Evolutionary conservation across 805 yeast genomes (phyloP), one percentile per base, ranked within the genome.

Genomic region (Pichia manshurica): DNA sequence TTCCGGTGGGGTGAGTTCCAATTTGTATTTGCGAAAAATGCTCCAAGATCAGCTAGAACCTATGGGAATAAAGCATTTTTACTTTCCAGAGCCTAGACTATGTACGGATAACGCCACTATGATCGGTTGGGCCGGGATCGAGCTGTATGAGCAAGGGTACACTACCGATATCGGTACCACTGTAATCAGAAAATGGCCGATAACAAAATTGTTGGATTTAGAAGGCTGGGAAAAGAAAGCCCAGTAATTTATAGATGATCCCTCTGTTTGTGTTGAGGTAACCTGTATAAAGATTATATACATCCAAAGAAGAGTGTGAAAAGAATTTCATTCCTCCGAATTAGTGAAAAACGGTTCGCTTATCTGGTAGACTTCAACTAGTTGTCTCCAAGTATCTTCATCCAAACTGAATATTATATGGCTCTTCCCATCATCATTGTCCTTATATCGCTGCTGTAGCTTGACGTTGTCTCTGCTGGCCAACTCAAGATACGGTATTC

Each of bases 121-220:
- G 99, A 93, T 93, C 45, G 99, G 96, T 1, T 87, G 95, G 81
- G 96, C 98, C 0, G 99, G 97, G 0, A 87, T 91, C 8, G 96
- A 91, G 62, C 66, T 90, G 17, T 84, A 69, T 60, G 96, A 89
- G 60, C 55, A 61, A 16, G 73, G 75, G 5, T 61, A 66, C 17
- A 67, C 72, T 12, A 77, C 89, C 0, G 75, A 72, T 5, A 56
- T 85, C 37, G 72, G 66, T 10, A 76, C 80, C 3, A 58, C 74
- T n/a, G 95, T 96, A 1, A 69, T 79, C 1, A 70, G 88, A 41
- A 87, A 81, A 64, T 91, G 99, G 99, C 90, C 96, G 1, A 59
- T 89, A 50, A 65, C 73, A 41, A 75, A 80, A 9, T 57, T 81
- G 37, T 54, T 70, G 15, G 52, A 64, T 3, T 72, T 73, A 9